Conservation (phyloP, 768 basidiomycete genomes). For the Suillus placidus region DNA sequence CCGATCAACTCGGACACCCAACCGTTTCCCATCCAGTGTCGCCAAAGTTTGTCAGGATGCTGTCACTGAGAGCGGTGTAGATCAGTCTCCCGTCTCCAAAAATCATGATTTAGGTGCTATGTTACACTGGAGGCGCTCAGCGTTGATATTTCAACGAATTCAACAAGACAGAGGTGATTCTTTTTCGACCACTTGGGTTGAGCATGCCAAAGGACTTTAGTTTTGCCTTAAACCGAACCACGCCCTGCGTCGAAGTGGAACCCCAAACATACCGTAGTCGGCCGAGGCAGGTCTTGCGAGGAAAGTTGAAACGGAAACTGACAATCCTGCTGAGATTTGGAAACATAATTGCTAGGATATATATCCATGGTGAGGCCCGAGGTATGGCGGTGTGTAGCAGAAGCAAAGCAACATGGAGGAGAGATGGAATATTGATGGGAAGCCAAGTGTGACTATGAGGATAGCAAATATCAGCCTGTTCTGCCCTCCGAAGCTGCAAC, state of each 20-base stretch:
- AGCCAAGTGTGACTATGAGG: not conserved
- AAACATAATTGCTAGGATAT: not conserved
- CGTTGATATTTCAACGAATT: constrained; percentile 51
- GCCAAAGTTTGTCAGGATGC: constrained; percentile 59
- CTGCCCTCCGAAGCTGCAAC: not conserved
- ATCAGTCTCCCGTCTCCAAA: constrained; percentile 61
- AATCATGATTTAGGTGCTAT: constrained; percentile 16
- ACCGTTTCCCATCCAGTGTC: constrained; percentile 86
- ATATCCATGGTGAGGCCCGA: not conserved
- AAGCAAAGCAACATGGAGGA: not conserved
- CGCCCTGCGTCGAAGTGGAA: not conserved
- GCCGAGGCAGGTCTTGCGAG: too few species aligned
- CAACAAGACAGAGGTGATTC: constrained; percentile 89
- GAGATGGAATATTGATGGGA: not conserved
- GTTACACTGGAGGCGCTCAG: constrained; percentile 17
- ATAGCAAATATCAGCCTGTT: not conserved
- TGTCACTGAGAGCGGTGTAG: constrained; percentile 68
- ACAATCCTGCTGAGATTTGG: not conserved
- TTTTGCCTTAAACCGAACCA: not conserved
- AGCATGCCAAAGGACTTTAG: not conserved
- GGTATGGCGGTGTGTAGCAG: not conserved
- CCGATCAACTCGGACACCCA: constrained; percentile 64
- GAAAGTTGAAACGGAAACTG: too few species aligned
- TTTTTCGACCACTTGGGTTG: constrained; percentile 29
- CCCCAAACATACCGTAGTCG: not conserved